phyloP scores from a whole-genome alignment of 78 protist genomes.

The Protostelium mycophagum region DNA sequence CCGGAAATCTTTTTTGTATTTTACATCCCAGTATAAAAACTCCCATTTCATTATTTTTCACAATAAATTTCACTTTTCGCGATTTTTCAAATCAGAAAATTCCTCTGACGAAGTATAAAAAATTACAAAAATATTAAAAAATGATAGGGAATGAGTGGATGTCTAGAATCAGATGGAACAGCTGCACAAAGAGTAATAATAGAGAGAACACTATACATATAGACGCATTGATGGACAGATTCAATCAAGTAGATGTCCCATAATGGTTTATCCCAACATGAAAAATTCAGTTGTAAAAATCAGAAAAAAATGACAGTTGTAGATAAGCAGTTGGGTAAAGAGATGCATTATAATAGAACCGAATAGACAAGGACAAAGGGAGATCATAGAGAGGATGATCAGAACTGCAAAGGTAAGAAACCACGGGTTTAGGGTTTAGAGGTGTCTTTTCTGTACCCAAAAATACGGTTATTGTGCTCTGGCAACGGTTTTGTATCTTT shows the following conservation, averaged over 20 bases:
- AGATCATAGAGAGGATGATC: neutral
- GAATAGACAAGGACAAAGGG: neutral
- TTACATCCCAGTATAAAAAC: too few species aligned
- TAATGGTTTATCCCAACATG: neutral
- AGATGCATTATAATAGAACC: neutral
- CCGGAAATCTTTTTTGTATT: too few species aligned
- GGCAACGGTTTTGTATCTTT: too few species aligned
- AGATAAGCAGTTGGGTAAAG: neutral
- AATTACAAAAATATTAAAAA: too few species aligned
- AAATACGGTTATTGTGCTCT: too few species aligned
- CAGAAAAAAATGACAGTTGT: neutral
- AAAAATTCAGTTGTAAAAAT: neutral
- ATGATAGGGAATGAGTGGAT: neutral
- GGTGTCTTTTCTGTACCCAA: too few species aligned
- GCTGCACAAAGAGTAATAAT: neutral
- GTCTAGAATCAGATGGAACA: neutral
- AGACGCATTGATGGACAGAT: neutral
- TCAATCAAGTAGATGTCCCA: neutral
- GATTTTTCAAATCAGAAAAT: neutral
- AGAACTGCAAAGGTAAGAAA: neutral
- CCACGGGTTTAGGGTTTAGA: too few species aligned
- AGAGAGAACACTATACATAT: too few species aligned
- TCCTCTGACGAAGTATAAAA: neutral
- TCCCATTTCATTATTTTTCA: too few species aligned
- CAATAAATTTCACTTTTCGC: neutral